Base-by-base conservation (phyloP, 2,329 filamentous ascomycete genomes). In the Sphaerostilbella broomeana region DNA sequence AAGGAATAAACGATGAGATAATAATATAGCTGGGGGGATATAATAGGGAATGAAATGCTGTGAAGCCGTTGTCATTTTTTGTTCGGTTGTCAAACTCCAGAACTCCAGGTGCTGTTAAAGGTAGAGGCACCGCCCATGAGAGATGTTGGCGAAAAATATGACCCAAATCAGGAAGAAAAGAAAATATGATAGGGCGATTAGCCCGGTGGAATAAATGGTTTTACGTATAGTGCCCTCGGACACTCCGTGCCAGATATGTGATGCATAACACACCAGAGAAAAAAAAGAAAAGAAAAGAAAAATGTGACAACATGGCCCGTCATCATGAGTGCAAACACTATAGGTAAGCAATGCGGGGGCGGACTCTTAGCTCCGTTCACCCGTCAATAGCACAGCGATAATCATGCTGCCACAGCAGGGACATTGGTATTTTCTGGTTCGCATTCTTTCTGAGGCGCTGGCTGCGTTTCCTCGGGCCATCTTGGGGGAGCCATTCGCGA, bases 401-500 rank as follows among this genome's bases (percentile, higher is more conserved):
- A 17, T 3, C 10, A 9, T 17, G 17, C 26, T 18, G 19, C n/a
- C 16, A 1, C 22, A 19, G 16, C 7, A 9, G 16, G 26, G 20
- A 25, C 35, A 25, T 15, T 11, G 34, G 28, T 32, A 31, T 17
- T 18, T 31, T 27, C 15, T 12, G 18, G 22, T 34, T 20, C 16
- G 20, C 17, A 12, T 35, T 35, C 22, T n/a, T 15, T 17, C 22
- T 35, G n/a, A 17, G 22, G 21, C 15, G 11, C 20, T 10, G 30
- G 17, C 11, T 39, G 26, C 29, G 20, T 48, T 10, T 51, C 49
- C 15, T 37, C 27, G 40, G 57, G 54, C 62, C 62, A 64, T 4
- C 39, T 40, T 5, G 62, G 62, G 5, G 53, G 52, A 6, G 54
- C 44, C 16, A 63, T 46, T 12, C 50, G 43, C 4, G 63, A 69